Percentiles rank a stretch among this genome's conserved stretches.
Conservation (phyloP, 305 asterid species). For the Fraxinus latifolia region DNA sequence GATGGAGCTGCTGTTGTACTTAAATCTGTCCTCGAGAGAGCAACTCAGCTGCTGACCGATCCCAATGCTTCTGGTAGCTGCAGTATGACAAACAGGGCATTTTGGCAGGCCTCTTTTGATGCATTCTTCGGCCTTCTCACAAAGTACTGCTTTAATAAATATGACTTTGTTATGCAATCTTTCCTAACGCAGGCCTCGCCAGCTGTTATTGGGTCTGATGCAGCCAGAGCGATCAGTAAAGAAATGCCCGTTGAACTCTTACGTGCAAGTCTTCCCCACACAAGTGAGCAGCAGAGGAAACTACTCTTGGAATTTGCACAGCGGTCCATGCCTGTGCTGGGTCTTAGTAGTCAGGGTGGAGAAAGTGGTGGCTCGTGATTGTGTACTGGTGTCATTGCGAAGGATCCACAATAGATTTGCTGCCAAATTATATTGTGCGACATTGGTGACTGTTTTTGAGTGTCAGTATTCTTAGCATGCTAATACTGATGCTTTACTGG, state of each 20-base stretch:
- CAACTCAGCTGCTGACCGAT: slow-evolving; percentile 60
- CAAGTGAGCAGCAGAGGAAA: slow-evolving; percentile 61
- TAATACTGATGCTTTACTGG: not conserved
- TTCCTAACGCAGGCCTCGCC: slow-evolving; percentile 40
- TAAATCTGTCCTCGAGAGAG: slow-evolving; percentile 64
- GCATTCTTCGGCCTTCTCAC: slow-evolving; percentile 62
- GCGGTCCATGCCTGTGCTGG: slow-evolving; percentile 55
- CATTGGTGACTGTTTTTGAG: not conserved
- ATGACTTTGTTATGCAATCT: slow-evolving; percentile 55
- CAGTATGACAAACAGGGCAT: slow-evolving; percentile 46
- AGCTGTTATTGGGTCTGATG: slow-evolving; percentile 44
- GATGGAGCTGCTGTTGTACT: slow-evolving; percentile 66
- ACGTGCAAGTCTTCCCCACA: slow-evolving; percentile 75
- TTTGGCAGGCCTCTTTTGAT: slow-evolving; percentile 84
- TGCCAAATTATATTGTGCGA: not conserved
- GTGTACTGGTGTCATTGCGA: not conserved
- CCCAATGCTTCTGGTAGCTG: slow-evolving; percentile 51
- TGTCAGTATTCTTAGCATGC: not conserved
- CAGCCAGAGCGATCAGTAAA: slow-evolving; percentile 52
- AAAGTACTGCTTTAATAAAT: slow-evolving; percentile 63
- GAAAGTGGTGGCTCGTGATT: slow-evolving; percentile 41
- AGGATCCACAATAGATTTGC: not conserved
- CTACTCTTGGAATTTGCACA: slow-evolving; percentile 55
- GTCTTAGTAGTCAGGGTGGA: slow-evolving; percentile 33
- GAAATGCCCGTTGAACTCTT: slow-evolving; percentile 75